Conservation (phyloP, 768 basidiomycete species). For the Kwoniella sp. region DNA sequence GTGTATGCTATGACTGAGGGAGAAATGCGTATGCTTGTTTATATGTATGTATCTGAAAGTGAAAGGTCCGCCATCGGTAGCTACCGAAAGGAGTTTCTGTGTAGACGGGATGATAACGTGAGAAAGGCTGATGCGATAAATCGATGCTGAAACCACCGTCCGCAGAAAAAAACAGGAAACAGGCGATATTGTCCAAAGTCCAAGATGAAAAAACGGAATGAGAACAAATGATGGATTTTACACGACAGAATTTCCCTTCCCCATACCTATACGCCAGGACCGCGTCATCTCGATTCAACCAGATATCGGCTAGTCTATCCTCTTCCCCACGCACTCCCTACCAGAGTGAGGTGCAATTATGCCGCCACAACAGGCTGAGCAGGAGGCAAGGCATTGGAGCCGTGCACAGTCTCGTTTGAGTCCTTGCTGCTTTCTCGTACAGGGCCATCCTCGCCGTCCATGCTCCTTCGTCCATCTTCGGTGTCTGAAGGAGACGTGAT, state of each 20-base stretch:
- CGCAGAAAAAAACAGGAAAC: neutral
- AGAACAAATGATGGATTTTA: neutral
- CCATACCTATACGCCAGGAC: no score
- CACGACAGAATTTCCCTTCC: no score
- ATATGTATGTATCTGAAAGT: no score
- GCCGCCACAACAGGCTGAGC: conserved; percentile 8
- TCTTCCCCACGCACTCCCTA: no score
- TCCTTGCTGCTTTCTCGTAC: conserved; percentile 12
- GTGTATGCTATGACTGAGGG: neutral
- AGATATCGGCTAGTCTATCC: no score
- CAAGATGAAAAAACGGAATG: neutral
- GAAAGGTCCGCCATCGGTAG: no score
- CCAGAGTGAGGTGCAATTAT: neutral
- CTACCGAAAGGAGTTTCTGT: no score
- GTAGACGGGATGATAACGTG: no score
- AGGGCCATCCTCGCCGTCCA: neutral
- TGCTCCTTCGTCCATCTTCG: conserved; percentile 11
- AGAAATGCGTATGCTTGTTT: neutral
- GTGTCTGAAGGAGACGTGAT: conserved; percentile 21
- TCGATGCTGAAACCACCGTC: neutral
- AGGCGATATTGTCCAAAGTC: neutral
- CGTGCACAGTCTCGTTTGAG: conserved; percentile 23
- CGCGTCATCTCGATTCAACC: no score
- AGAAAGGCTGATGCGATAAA: neutral
- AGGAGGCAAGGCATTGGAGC: neutral